phyloP scores from a whole-genome alignment of 805 yeast genomes.

The Saccharomyces eubayanus region DNA sequence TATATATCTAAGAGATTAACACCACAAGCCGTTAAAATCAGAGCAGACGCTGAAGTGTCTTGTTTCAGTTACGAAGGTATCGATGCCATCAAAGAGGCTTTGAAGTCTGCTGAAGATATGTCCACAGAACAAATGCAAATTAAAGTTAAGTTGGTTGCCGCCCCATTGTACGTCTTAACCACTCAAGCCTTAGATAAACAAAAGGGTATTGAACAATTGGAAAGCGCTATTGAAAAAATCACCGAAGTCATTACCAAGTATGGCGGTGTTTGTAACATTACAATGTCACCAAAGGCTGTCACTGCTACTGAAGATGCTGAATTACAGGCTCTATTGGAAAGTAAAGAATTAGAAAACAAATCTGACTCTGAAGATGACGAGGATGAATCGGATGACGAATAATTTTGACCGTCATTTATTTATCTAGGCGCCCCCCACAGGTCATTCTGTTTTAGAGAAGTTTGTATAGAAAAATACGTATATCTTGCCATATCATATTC shows the following conservation, averaged over 20 bases:
- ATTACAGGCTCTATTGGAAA: slow-evolving; percentile 88
- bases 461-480: background rate
- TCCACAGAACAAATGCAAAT: slow-evolving; percentile 81
- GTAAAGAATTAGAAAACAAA: slow-evolving; percentile 82
- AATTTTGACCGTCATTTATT: slow-evolving; percentile 4
- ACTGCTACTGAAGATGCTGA: slow-evolving; percentile 98
- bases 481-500: background rate
- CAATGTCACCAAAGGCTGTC: slow-evolving; percentile 98
- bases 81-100: slow-evolving; percentile 88
- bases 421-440: background rate
- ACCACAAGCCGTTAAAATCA: slow-evolving; percentile 94
- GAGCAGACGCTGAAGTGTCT: slow-evolving; percentile 97
- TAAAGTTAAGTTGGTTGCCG: slow-evolving; percentile 92
- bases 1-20: slow-evolving; percentile 91
- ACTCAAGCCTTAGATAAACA: slow-evolving; percentile 88
- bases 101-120: slow-evolving; percentile 75
- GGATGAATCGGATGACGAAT: slow-evolving; percentile 41
- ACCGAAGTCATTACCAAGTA: slow-evolving; percentile 56
- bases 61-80: slow-evolving; percentile 97
- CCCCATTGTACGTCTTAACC: slow-evolving; percentile 90
- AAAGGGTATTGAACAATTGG: slow-evolving; percentile 73
- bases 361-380: slow-evolving; percentile 77
- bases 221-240: slow-evolving; percentile 71
- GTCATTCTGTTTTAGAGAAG: background rate
- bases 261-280: slow-evolving; percentile 84